Evolutionary conservation across 768 basidiomycete species (phyloP), one percentile per base, ranked within the genome.

Genomic region (Cystobasidium tubakii): DNA sequence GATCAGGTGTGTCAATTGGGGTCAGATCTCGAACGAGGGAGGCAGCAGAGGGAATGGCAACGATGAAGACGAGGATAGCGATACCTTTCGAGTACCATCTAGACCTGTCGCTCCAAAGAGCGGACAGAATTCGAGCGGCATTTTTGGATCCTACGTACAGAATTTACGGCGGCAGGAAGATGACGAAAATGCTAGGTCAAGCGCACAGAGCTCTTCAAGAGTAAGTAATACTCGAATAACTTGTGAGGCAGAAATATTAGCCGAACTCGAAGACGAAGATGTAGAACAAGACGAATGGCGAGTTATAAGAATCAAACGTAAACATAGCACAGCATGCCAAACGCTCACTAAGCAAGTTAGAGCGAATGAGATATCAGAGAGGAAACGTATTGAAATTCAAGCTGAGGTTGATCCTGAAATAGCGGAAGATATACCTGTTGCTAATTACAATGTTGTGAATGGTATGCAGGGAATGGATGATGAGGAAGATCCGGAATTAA

Each of bases 1-100:
- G 57, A 60, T 60, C 6, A 6, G 57, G 29, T 60, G 57, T 23
- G 33, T 60, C 23, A 60, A 60, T 60, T 60, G 57, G 57, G 57
- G 23, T 60, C 12, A 27, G 4, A 25, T 15, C 29, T 19, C 46
- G 21, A 34, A 60, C 29, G 57, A 34, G 12, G 57, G 29, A 23
- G 57, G 29, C 29, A 29, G 4, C n/a, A 23, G 13, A 2, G 57
- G 6, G 33, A 60, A 34, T 34, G 57, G 57, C 9, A 60, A 34
- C 21, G 57, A 60, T 60, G 23, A 60, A 21, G 21, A 60, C 33
- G 39, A 6, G 15, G 15, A 39, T 39, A 6, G 7, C 39, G 39
- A 39, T 15, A 60, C 57, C 29, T 9, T 31, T 29, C 23, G 29
- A 60, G 6, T 21, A 27, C 23, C 2, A 9, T 17, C 23, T 12